Conservation (phyloP, 164 flowering plant species). For the Tetrastigma voinierianum region DNA sequence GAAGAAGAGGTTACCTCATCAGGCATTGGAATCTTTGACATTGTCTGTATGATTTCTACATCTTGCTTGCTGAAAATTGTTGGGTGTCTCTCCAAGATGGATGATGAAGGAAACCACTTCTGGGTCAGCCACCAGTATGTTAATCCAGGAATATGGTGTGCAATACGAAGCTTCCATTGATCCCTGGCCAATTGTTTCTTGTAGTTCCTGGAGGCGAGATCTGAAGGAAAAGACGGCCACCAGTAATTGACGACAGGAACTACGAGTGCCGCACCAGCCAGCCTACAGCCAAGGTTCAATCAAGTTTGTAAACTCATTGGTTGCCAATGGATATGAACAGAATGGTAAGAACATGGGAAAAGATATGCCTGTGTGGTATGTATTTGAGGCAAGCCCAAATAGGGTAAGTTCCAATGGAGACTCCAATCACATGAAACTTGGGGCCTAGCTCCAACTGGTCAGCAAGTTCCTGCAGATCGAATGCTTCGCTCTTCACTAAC, state of each 20-base stretch:
- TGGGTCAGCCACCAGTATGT: constrained; percentile 44
- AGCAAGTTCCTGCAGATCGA: constrained; percentile 24
- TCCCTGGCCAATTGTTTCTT: constrained; percentile 20
- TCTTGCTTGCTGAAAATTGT: constrained; percentile 24
- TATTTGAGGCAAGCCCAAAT: constrained; percentile 37
- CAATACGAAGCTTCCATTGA: constrained; percentile 26
- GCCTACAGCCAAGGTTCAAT: constrained; percentile 26
- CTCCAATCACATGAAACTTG: constrained; percentile 21
- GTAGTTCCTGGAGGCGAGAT: constrained; percentile 14
- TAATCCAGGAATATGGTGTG: constrained; percentile 32
- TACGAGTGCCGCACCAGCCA: constrained; percentile 41
- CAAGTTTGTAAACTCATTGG: too few relatives aligned
- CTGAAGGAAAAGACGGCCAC: constrained; percentile 45
- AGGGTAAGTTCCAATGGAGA: constrained; percentile 28
- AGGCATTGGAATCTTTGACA: constrained; percentile 5
- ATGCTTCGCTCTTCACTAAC: constrained; percentile 15
- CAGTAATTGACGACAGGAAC: constrained; percentile 43
- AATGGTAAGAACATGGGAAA: background rate
- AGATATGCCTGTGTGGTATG: constrained; percentile 42
- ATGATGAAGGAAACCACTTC: constrained; percentile 39
- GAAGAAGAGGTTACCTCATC: constrained; percentile 10
- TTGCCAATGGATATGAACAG: background rate
- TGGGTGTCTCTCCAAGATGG: constrained; percentile 15
- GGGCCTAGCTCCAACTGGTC: constrained; percentile 23
- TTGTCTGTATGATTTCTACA: constrained; percentile 12